Conservation (phyloP, 495 filamentous ascomycete genomes). For the Ascodesmis nigricans region DNA sequence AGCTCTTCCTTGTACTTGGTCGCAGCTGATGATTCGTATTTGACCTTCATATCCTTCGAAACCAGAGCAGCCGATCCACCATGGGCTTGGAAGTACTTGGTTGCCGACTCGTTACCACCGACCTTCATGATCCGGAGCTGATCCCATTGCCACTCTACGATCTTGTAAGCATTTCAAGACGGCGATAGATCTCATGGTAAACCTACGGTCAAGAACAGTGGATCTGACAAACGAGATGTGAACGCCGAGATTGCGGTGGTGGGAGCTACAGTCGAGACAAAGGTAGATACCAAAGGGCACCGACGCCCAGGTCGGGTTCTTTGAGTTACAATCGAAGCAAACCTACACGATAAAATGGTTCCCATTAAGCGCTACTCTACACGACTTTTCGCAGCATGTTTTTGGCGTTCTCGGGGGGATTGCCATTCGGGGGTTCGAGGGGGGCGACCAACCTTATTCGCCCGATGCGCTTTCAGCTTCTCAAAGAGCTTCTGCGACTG, state of each 20-base stretch:
- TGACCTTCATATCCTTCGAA: conserved; percentile 87
- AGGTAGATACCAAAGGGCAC: conserved; percentile 95
- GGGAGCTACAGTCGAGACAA: conserved; percentile 85
- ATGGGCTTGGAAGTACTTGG: conserved; percentile 90
- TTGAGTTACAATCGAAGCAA: conserved; percentile 92
- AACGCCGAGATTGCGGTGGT: conserved; percentile 78
- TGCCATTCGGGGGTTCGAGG: conserved; percentile 11
- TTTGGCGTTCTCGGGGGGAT: conserved; percentile 4
- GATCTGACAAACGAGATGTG: conserved; percentile 97
- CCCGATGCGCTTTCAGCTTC: conserved; percentile 80
- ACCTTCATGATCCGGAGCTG: conserved; percentile 97
- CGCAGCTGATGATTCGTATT: conserved; percentile 77
- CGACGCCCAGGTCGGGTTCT: conserved; percentile 96
- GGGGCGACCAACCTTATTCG: conserved; percentile 67
- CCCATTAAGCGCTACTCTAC: neutral
- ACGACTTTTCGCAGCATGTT: neutral
- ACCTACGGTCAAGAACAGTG: conserved; percentile 91
- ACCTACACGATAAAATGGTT: conserved; percentile 31
- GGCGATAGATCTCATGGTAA: too few species aligned
- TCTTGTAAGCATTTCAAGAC: conserved; percentile 10
- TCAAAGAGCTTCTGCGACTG: conserved; percentile 94
- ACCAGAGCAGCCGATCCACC: conserved; percentile 81
- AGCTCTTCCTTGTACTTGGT: conserved; percentile 94
- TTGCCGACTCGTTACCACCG: conserved; percentile 92
- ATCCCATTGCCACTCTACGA: conserved; percentile 97